A percentile compares a stretch with the other conserved stretches of the same genome.
Evolutionary conservation across 116 monocot genomes (phyloP).

Genomic region (Zostera marina): DNA sequence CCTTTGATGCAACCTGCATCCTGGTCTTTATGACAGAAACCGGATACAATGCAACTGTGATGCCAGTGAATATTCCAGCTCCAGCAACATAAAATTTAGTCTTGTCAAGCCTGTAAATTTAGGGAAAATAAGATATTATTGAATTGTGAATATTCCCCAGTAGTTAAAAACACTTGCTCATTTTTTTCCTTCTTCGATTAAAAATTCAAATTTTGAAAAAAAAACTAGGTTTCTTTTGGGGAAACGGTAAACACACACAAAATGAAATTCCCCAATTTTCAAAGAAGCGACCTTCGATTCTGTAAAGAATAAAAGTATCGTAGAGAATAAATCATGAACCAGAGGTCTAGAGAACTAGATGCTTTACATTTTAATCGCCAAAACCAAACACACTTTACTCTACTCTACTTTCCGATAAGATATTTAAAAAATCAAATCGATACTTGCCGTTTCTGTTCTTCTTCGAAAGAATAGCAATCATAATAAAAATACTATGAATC

Average conservation of each 20-base stretch:
- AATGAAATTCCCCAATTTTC: background rate
- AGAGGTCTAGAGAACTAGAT: too few species aligned
- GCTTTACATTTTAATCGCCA: background rate
- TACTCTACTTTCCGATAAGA: background rate
- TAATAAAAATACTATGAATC: background rate
- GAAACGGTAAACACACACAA: background rate
- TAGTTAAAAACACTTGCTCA: too few species aligned
- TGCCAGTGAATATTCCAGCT: conserved; percentile 84
- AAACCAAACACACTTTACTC: background rate
- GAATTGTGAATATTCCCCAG: too few species aligned
- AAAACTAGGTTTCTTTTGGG: background rate
- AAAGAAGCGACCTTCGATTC: too few species aligned
- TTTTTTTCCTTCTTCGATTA: too few species aligned
- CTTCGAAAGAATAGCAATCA: background rate
- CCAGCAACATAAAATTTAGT: conserved; percentile 84
- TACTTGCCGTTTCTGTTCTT: too few species aligned
- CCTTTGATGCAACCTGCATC: conserved; percentile 89
- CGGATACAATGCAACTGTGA: conserved; percentile 86
- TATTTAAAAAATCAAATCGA: background rate
- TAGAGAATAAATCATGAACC: too few species aligned
- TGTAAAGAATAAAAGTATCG: too few species aligned
- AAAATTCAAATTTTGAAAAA: background rate
- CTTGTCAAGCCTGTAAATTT: conserved; percentile 71
- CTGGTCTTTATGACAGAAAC: conserved; percentile 86
- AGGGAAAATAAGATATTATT: background rate